A percentile compares a stretch with the other conserved stretches of the same genome.
phyloP scores from a whole-genome alignment of 257 asterid genomes.

The Ballota nigra region DNA sequence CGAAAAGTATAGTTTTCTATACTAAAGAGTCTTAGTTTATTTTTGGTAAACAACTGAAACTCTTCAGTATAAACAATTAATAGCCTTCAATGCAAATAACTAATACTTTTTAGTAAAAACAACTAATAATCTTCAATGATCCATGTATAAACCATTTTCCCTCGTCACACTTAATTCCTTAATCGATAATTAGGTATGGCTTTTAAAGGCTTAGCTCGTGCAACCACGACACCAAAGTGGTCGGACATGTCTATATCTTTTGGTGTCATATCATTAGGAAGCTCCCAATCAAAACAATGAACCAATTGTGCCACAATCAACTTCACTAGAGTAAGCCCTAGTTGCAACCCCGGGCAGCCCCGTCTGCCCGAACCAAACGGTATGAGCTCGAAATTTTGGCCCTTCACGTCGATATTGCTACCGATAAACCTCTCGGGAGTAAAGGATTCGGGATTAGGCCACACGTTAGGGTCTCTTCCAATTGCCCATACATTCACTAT shows the following conservation, averaged over 20 bases:
- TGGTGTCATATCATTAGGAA: slow-evolving; percentile 21
- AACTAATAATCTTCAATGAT: too few species aligned
- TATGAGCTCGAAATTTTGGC: slow-evolving; percentile 20
- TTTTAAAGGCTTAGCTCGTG: slow-evolving; percentile 21
- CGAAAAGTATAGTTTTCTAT: too few species aligned
- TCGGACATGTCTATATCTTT: slow-evolving; percentile 32
- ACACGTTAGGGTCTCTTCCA: slow-evolving; percentile 32
- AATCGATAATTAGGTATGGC: too few species aligned
- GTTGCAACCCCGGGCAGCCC: slow-evolving; percentile 34
- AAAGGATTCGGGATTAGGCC: slow-evolving; percentile 29
- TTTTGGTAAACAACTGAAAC: too few species aligned
- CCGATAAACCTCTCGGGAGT: slow-evolving; percentile 32
- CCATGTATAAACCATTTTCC: too few species aligned
- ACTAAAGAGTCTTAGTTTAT: too few species aligned
- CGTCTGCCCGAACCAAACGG: slow-evolving; percentile 38
- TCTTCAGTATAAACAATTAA: too few species aligned
- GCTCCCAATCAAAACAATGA: slow-evolving; percentile 41
- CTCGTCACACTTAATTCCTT: too few species aligned
- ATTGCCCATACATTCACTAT: slow-evolving; percentile 34
- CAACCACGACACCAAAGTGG: slow-evolving; percentile 19
- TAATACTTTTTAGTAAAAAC: too few species aligned
- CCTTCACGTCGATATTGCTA: slow-evolving; percentile 17
- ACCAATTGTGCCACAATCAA: slow-evolving; percentile 30
- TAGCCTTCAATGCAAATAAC: too few species aligned
- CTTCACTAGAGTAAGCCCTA: slow-evolving; percentile 26